phyloP scores from a whole-genome alignment of 352 stramenopile genomes.

The Pythium oligandrum region DNA sequence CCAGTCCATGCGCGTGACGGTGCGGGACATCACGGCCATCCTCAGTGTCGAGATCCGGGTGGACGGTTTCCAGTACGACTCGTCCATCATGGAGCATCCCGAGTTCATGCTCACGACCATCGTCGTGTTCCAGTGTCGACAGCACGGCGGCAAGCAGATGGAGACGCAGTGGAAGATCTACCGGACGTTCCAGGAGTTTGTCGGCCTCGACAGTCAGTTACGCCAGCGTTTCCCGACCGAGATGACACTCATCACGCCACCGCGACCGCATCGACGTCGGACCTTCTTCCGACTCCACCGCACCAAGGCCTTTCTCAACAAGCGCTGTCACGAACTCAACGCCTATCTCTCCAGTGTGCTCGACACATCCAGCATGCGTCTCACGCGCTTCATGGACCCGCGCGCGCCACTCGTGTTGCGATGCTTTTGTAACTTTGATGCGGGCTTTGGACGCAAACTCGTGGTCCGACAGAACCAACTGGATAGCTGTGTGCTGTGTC shows the following conservation, averaged over 20 bases:
- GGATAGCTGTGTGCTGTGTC: conserved; percentile 46
- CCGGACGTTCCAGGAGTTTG: conserved; percentile 73
- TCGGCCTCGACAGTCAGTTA: conserved; percentile 65
- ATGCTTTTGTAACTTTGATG: conserved; percentile 84
- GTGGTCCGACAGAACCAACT: conserved; percentile 35
- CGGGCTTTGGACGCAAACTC: conserved; percentile 36
- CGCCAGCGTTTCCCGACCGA: conserved; percentile 51
- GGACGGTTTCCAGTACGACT: conserved; percentile 63
- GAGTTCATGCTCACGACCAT: conserved; percentile 63
- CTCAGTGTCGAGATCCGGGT: conserved; percentile 52
- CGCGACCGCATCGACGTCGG: conserved; percentile 42
- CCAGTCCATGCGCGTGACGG: conserved; percentile 15
- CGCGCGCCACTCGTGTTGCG: conserved; percentile 63
- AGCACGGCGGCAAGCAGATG: conserved; percentile 45
- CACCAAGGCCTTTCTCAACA: conserved; percentile 47
- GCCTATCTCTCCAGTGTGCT: conserved; percentile 47
- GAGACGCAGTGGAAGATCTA: conserved; percentile 58
- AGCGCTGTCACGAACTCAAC: conserved; percentile 62
- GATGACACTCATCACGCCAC: conserved; percentile 52
- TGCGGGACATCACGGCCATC: conserved; percentile 66
- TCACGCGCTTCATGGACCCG: conserved; percentile 70
- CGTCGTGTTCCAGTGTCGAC: conserved; percentile 62
- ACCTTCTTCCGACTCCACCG: conserved; percentile 60
- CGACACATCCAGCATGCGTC: conserved; percentile 34
- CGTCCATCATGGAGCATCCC: conserved; percentile 71